A percentile compares a stretch with the other conserved stretches of the same genome.
These are phyloP conservation scores for Ophiostoma sp. DNA, from an alignment of 2,329 filamentous ascomycete species.

Conservation along the genomic window DNA sequence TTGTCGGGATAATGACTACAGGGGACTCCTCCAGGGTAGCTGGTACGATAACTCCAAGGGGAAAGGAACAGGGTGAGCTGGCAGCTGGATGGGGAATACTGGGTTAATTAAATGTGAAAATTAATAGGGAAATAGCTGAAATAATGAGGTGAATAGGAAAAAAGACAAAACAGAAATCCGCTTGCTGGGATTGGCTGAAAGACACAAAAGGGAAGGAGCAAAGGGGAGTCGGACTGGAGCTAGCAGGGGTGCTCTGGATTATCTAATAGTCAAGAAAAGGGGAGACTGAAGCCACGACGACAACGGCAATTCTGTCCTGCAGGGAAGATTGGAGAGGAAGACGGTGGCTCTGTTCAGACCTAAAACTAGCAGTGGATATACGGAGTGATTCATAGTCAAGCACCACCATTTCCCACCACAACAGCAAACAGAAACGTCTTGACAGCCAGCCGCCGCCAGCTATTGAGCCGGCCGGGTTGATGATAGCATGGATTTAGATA, in stretches of 20 bases:
- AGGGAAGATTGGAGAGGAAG: too few species aligned
- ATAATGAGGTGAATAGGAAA: neutral
- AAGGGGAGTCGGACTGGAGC: neutral
- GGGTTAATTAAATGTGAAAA: neutral
- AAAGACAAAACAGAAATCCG: constrained; percentile 21
- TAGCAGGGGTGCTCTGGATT: constrained; percentile 5
- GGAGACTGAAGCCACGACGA: neutral
- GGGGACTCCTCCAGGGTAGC: neutral
- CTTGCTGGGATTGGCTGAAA: constrained; percentile 24
- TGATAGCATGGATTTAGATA: neutral
- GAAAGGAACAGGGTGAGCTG: constrained; percentile 6
- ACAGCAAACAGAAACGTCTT: too few species aligned
- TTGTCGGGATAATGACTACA: neutral
- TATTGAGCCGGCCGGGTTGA: neutral
- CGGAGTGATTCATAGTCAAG: too few species aligned
- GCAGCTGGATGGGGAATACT: neutral
- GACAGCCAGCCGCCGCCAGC: neutral
- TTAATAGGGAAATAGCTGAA: neutral
- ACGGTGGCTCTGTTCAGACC: neutral
- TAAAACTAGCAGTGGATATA: neutral
- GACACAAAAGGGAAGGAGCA: neutral
- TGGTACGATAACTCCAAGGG: neutral
- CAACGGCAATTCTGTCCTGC: neutral
- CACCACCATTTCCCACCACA: too few species aligned
- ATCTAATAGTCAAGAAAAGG: too few species aligned